A percentile compares a stretch with the other conserved stretches of the same genome.
phyloP scores from a whole-genome alignment of 1,284 basidiomycete genomes.

The Trametes polyzona region DNA sequence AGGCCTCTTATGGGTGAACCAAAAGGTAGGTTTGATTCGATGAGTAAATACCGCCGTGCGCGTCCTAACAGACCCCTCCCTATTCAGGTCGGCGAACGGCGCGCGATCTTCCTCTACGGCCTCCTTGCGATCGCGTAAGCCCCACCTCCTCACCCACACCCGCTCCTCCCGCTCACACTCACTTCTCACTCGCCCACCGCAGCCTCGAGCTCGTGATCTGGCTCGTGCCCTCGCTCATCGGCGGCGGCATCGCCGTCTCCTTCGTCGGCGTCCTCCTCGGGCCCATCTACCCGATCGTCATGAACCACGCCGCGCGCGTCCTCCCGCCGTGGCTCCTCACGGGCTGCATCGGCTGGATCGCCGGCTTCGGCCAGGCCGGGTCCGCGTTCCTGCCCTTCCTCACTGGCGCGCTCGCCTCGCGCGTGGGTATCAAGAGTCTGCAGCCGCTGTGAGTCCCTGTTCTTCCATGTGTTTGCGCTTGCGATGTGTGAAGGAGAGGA shows the following conservation, averaged over 20 bases:
- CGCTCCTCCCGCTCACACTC: neutral
- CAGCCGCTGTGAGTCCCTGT: conserved; percentile 28
- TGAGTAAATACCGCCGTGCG: neutral
- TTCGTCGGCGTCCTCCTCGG: conserved; percentile 54
- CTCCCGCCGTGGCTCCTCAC: conserved; percentile 57
- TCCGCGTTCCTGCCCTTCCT: conserved; percentile 59
- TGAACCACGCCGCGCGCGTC: conserved; percentile 52
- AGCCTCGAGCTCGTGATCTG: conserved; percentile 62
- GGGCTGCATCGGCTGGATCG: conserved; percentile 62
- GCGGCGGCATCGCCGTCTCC: conserved; percentile 55
- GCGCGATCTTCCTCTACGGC: conserved; percentile 44
- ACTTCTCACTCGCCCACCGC: neutral
- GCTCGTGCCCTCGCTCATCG: conserved; percentile 61
- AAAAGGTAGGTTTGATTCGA: conserved; percentile 37
- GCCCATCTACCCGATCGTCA: conserved; percentile 60
- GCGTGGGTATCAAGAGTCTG: conserved; percentile 40
- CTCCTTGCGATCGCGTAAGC: conserved; percentile 42
- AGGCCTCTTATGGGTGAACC: conserved; percentile 53
- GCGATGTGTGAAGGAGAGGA: too few relatives aligned
- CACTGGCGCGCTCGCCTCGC: conserved; percentile 55
- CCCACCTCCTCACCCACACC: neutral
- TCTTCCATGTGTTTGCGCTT: neutral
- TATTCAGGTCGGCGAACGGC: conserved; percentile 46
- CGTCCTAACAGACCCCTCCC: neutral
- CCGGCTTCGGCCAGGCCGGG: conserved; percentile 56